phyloP scores from a whole-genome alignment of 1,139 yeast species.

The Kodamaea derodonti region DNA sequence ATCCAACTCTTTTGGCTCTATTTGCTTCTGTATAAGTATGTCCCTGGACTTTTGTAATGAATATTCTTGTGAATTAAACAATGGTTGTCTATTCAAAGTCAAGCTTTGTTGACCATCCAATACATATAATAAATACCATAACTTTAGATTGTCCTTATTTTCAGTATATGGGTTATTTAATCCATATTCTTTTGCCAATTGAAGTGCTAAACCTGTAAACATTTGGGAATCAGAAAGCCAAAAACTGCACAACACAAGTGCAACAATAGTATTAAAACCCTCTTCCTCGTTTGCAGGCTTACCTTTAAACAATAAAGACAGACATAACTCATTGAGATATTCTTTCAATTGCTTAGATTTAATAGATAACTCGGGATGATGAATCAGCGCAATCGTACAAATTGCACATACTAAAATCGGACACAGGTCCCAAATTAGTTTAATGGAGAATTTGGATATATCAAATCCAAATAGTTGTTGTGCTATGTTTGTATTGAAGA shows the following conservation, averaged over 20 bases:
- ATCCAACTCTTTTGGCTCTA: not conserved
- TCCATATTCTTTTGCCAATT: conserved; percentile 56
- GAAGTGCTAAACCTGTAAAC: conserved; percentile 66
- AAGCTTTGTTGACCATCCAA: conserved; percentile 69
- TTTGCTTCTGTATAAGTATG: conserved; percentile 19
- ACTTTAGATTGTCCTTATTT: conserved; percentile 46
- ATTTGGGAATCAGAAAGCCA: conserved; percentile 66
- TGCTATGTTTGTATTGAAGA: conserved; percentile 54
- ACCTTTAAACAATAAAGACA: conserved; percentile 41
- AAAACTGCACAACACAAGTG: conserved; percentile 62
- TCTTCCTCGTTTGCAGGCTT: conserved; percentile 44
- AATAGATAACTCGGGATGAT: conserved; percentile 44
- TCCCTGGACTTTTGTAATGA: conserved; percentile 39
- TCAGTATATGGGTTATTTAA: conserved; percentile 33
- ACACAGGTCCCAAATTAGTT: conserved; percentile 51
- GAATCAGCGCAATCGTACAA: conserved; percentile 61
- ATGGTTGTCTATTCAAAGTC: conserved; percentile 55
- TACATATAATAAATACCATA: conserved; percentile 67
- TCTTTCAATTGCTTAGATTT: conserved; percentile 37
- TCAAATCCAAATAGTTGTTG: conserved; percentile 69
- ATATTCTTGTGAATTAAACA: conserved; percentile 47
- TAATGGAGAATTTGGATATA: conserved; percentile 47
- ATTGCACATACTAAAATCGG: conserved; percentile 61
- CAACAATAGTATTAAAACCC: conserved; percentile 58
- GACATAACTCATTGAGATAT: conserved; percentile 45